Evolutionary conservation across 139 green algal species (phyloP).

Genomic region (Dunaliella sp.): DNA sequence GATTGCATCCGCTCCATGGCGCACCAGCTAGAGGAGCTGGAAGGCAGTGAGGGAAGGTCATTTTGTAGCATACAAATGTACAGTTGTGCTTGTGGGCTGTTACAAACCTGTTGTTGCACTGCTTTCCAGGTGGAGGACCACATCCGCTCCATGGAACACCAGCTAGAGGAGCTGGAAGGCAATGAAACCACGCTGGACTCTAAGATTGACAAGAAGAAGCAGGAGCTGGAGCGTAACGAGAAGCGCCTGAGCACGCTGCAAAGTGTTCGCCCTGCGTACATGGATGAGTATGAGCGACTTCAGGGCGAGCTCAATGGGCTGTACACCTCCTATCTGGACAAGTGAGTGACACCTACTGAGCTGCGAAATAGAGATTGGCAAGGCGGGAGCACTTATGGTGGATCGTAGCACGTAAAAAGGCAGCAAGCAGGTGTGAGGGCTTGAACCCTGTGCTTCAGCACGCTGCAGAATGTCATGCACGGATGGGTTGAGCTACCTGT

Average conservation of each 20-base stretch:
- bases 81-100: no score
- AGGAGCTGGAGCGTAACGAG: conserved; percentile 79
- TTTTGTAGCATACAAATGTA: no score
- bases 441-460: neutral
- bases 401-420: neutral
- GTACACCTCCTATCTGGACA: conserved; percentile 54
- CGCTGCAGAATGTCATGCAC: neutral
- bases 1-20: conserved; percentile 45
- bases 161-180: conserved; percentile 59
- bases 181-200: conserved; percentile 60
- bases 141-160: conserved; percentile 41
- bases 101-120: no score
- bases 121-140: conserved; percentile 59
- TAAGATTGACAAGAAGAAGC: conserved; percentile 64
- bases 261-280: conserved; percentile 75
- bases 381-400: no score
- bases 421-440: neutral
- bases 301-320: conserved; percentile 70
- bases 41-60: conserved; percentile 57
- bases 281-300: conserved; percentile 84
- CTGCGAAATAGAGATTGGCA: no score
- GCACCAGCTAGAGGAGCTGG: conserved; percentile 56
- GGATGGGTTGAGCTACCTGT: no score
- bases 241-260: conserved; percentile 66
- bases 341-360: no score